Evolutionary conservation across 805 yeast species (phyloP).

Genomic region (Saturnispora sekii): DNA sequence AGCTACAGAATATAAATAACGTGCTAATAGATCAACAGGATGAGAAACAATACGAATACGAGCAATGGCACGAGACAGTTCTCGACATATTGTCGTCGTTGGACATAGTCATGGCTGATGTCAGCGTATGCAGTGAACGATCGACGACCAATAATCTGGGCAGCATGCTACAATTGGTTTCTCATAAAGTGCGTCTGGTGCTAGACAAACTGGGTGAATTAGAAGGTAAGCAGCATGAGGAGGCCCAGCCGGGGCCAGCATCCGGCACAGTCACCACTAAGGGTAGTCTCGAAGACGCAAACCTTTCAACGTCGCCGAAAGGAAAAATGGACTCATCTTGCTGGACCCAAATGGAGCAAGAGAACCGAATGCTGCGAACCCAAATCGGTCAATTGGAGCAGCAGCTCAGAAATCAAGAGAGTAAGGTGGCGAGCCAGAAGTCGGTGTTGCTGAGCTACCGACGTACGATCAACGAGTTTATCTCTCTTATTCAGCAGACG

Average conservation of each 20-base stretch:
- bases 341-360: too few species aligned
- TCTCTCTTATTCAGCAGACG: constrained; percentile 4
- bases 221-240: background rate
- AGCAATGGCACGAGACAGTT: constrained; percentile 28
- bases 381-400: background rate
- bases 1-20: constrained; percentile 11
- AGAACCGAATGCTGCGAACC: background rate
- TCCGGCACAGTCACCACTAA: too few species aligned
- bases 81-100: constrained; percentile 16
- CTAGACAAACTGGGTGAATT: background rate
- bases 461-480: constrained; percentile 3
- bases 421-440: background rate
- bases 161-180: background rate
- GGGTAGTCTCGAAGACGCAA: too few species aligned
- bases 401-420: background rate
- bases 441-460: background rate
- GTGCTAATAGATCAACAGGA: constrained; percentile 14
- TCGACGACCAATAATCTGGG: background rate
- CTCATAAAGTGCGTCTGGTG: background rate
- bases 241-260: too few species aligned
- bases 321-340: too few species aligned
- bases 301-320: too few species aligned
- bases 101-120: constrained; percentile 22
- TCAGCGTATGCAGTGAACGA: background rate
- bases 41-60: constrained; percentile 39